Percentiles rank a stretch among this genome's conserved stretches.
phyloP scores from a whole-genome alignment of 306 rosid genomes.

The Medicago arabica region DNA sequence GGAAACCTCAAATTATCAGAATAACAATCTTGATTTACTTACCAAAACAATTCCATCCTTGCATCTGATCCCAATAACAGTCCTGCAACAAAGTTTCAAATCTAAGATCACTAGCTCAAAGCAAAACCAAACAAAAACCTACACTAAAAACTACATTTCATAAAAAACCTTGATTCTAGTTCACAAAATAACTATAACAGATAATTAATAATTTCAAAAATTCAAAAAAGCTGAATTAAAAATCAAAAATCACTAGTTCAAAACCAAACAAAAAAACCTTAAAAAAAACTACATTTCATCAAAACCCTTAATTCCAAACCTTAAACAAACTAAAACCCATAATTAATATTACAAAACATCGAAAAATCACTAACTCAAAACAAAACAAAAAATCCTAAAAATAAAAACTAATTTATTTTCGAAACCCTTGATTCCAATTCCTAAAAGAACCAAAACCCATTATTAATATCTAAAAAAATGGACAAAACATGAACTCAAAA shows the following conservation, averaged over 20 bases:
- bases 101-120: conserved; percentile 30
- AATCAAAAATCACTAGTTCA: conserved; percentile 21
- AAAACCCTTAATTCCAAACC: conserved; percentile 16
- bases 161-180: conserved; percentile 6
- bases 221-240: neutral
- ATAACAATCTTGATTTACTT: conserved; percentile 14
- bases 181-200: neutral
- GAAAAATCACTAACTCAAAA: neutral
- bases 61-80: conserved; percentile 97
- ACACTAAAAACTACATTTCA: neutral
- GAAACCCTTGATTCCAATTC: conserved; percentile 15
- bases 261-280: neutral
- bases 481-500: neutral
- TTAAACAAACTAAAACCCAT: neutral
- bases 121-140: neutral
- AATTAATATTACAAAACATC: no score
- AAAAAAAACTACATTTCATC: neutral
- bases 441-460: neutral
- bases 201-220: neutral
- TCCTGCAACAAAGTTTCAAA: conserved; percentile 61
- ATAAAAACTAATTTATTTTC: neutral
- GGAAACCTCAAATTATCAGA: neutral
- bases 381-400: neutral
- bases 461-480: neutral
- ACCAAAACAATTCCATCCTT: conserved; percentile 96